Evolutionary conservation across 2,329 filamentous ascomycete genomes (phyloP), one percentile per base, ranked within the genome.

Genomic region (Arachnopeziza araneosa): DNA sequence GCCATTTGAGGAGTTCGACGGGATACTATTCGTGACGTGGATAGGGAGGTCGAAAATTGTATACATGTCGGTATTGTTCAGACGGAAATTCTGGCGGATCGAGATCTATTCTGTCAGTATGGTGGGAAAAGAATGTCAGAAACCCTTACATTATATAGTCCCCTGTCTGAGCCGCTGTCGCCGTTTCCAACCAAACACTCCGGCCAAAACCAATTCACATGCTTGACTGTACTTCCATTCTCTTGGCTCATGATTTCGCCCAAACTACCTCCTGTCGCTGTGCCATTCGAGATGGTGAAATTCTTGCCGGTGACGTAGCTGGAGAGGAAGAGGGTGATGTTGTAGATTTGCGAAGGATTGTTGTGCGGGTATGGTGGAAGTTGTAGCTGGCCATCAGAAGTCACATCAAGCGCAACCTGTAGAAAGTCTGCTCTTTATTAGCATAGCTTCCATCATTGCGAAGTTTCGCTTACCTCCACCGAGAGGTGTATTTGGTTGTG

Each of bases 31-130:
- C 6, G 86, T 88, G 48, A 90, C 81, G 2, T 80, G 79, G 65
- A 90, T 86, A 21, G 87, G 87, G 14, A 90, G 74, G 65, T 90
- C 85, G 67, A 89, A 89, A 57, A 90, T 82, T 9, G 86, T 89
- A 71, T 90, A 90, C 66, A 83, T 79, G 53, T 87, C 78, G 1
- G 79, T 78, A 14, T 78, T 80, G 69, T 90, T 88, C 58, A 89
- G 77, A 14, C 84, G 80, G 71, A 88, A 90, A 67, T 80, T 86
- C 68, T 90, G 87, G 58, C 86, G 85, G 66, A 90, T 88, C 6
- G 86, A 88, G 68, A 90, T 85, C 80, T 84, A 49, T 12, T 24
- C 8, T 61, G 24, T 66, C 24, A 66, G 36, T 17, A 19, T 19
- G 36, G 17, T 7, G 36, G 17, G 17, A 44, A 24, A 23, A 9